These are phyloP conservation scores for Phoenix dactylifera DNA, from an alignment of 176 grass and related monocot genomes.

Conservation along the genomic window DNA sequence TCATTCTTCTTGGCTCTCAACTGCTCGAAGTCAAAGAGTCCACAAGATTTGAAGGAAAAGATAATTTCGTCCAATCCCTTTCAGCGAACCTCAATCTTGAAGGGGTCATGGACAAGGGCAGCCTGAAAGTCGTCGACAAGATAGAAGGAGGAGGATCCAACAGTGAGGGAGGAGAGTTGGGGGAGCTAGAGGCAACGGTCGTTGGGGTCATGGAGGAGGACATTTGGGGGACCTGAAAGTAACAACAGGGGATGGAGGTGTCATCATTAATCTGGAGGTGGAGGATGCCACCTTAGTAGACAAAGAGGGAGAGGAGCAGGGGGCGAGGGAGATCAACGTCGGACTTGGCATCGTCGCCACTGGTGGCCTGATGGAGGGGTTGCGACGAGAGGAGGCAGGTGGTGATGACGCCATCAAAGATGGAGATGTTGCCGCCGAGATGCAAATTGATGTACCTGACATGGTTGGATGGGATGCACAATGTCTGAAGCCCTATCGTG, in stretches of 20 bases:
- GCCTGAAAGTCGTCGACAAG: slow-evolving; percentile 54
- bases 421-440: slow-evolving; percentile 10
- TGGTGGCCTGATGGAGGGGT: background rate
- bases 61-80: slow-evolving; percentile 33
- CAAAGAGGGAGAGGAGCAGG: slow-evolving; percentile 63
- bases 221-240: slow-evolving; percentile 64
- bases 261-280: slow-evolving; percentile 87
- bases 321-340: slow-evolving; percentile 1
- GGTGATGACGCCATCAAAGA: slow-evolving; percentile 52
- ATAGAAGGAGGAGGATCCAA: slow-evolving; percentile 45
- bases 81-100: slow-evolving; percentile 49
- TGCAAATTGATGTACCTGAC: no score
- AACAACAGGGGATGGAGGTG: slow-evolving; percentile 28
- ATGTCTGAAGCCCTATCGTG: no score
- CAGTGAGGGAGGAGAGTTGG: slow-evolving; percentile 14
- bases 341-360: background rate
- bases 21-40: slow-evolving; percentile 90
- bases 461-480: no score
- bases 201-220: slow-evolving; percentile 58
- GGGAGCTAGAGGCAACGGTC: slow-evolving; percentile 44
- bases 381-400: slow-evolving; percentile 35
- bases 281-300: slow-evolving; percentile 41
- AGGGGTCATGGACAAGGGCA: slow-evolving; percentile 53
- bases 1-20: slow-evolving; percentile 44
- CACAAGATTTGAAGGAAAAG: slow-evolving; percentile 80